Evolutionary conservation across 805 yeast genomes (phyloP).

Genomic region (Lipomyces yamadae): DNA sequence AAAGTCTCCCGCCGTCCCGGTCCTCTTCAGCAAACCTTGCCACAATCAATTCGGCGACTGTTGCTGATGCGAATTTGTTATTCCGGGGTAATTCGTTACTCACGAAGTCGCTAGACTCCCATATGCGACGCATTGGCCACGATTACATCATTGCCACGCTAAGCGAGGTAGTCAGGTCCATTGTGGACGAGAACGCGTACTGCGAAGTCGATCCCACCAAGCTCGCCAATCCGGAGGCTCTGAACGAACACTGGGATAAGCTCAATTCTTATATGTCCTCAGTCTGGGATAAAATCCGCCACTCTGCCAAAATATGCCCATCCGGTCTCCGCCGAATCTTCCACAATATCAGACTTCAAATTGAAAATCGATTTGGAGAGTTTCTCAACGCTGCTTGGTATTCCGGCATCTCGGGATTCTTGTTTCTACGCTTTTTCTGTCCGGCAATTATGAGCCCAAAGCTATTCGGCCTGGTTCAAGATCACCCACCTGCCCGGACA

Average conservation of each 20-base stretch:
- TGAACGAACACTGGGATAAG: conserved; percentile 39
- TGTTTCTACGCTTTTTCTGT: conserved; percentile 82
- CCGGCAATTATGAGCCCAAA: conserved; percentile 93
- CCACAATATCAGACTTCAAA: conserved; percentile 62
- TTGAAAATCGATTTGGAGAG: conserved; percentile 49
- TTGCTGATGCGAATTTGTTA: conserved; percentile 55
- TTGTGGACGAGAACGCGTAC: conserved; percentile 56
- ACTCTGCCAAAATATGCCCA: conserved; percentile 77
- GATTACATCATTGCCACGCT: conserved; percentile 75
- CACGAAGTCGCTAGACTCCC: conserved; percentile 79
- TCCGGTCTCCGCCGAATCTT: conserved; percentile 65
- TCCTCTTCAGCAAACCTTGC: conserved; percentile 6
- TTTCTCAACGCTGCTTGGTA: conserved; percentile 48
- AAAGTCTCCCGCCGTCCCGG: not conserved
- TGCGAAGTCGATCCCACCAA: conserved; percentile 85
- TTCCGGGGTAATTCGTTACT: conserved; percentile 87
- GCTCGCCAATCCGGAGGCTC: conserved; percentile 46
- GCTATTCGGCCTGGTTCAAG: conserved; percentile 69
- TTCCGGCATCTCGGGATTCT: conserved; percentile 80
- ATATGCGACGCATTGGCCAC: conserved; percentile 75
- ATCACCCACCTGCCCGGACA: conserved; percentile 70
- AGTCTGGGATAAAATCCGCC: conserved; percentile 69
- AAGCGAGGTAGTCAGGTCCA: conserved; percentile 65
- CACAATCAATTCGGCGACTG: conserved; percentile 19
- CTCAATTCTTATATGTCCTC: conserved; percentile 36